Evolutionary conservation across 495 filamentous ascomycete species (phyloP).

Genomic region (Trichodelitschia bisporula): DNA sequence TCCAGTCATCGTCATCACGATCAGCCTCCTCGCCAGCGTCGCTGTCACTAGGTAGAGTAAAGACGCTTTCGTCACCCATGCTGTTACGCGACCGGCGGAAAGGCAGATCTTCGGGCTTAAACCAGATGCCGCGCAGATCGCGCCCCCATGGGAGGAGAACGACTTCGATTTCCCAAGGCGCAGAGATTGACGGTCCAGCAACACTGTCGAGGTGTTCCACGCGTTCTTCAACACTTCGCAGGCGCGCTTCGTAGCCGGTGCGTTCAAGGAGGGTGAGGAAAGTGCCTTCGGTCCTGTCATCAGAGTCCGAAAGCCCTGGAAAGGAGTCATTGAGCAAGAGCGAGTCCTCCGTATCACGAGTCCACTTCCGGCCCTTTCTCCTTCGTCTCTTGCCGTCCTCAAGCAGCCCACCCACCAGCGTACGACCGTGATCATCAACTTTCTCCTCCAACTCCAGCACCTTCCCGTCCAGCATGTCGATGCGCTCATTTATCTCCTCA

Average conservation of each 20-base stretch:
- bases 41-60: conserved; percentile 17
- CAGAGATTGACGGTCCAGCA: conserved; percentile 25
- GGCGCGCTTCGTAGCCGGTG: conserved; percentile 8
- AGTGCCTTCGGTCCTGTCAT: no score
- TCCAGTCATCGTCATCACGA: no score
- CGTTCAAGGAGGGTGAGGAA: no score
- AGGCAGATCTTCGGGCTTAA: conserved; percentile 21
- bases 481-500: no score
- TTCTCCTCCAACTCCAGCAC: no score
- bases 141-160: conserved; percentile 39
- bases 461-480: no score
- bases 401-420: conserved; percentile 12
- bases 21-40: conserved; percentile 23
- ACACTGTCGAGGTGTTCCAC: conserved; percentile 28
- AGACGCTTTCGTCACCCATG: conserved; percentile 24
- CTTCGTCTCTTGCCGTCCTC: conserved; percentile 14
- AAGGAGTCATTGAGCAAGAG: no score
- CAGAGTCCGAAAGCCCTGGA: no score
- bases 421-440: no score
- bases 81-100: no score
- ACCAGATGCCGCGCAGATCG: conserved; percentile 35
- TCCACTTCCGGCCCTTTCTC: no score
- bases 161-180: conserved; percentile 46
- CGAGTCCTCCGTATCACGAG: no score
- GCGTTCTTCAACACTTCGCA: conserved; percentile 30